These are phyloP conservation scores for Globisporangium heterothallicum DNA, from an alignment of 352 stramenopile species.

Conservation along the genomic window DNA sequence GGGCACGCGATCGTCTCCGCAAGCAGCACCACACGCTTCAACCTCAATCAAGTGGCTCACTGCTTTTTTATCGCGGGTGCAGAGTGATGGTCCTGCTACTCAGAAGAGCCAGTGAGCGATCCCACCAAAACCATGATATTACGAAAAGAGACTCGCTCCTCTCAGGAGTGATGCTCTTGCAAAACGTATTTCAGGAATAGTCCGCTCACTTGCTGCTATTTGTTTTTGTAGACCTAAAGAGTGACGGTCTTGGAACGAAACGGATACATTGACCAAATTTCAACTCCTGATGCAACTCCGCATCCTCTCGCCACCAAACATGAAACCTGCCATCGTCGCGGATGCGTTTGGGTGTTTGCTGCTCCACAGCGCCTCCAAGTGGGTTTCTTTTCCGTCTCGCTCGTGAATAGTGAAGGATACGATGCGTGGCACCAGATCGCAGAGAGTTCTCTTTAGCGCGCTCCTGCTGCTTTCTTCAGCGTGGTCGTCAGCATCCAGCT, in stretches of 20 bases:
- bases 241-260: not conserved
- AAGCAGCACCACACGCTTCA: no score
- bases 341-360: no score
- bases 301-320: no score
- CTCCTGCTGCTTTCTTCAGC: slow-evolving; percentile 9
- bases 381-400: no score
- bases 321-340: no score
- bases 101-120: not conserved
- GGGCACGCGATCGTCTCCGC: not conserved
- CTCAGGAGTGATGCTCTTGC: not conserved
- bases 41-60: not conserved
- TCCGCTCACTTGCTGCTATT: not conserved
- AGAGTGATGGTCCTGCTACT: slow-evolving; percentile 7
- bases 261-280: not conserved
- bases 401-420: no score
- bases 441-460: not conserved
- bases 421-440: no score
- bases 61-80: not conserved
- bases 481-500: not conserved
- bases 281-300: no score
- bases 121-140: not conserved
- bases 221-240: not conserved
- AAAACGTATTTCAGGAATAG: not conserved
- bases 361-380: no score
- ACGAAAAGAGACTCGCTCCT: not conserved